Base-by-base conservation (phyloP, 306 rosid genomes). In the Sicyos baderoa region DNA sequence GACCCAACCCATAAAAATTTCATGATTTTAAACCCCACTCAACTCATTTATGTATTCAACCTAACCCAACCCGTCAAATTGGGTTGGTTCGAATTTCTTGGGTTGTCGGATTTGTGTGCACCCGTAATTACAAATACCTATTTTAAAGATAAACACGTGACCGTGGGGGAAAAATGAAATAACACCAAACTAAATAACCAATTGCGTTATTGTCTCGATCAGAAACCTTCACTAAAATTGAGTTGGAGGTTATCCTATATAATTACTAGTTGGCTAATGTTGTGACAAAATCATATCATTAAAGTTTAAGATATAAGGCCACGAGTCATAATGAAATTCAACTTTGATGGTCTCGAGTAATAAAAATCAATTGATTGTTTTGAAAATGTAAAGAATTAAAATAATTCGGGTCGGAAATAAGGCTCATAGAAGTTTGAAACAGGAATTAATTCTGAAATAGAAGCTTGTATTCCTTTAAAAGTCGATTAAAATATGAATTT, bases 251-350 rank as follows among this genome's bases (percentile, higher is more conserved):
- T 32, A 18, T 32, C 11, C n/a, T n/a, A 8, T 35, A 60, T 60
- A 9, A 60, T 60, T 60, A 60, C 7, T 32, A 60, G 67, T 60
- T 7, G 23, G 67, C 48, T 60, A 29, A 60, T 60, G 22, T n/a
- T 60, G 67, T 60, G 67, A 60, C 67, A 60, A 60, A 60, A 60
- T 60, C 48, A 60, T 60, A 35, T 60, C 48, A n/a, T 6, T 16
- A 16, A 60, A 32, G 48, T 32, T 32, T 1, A 32, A 16, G 45
- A 8, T 60, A 8, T 60, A 3, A 3, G 23, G 4, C 48, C 15
- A 35, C 15, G 48, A 60, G 67, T 60, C 23, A 60, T 60, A n/a
- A 60, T 60, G 47, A 60, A 22, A 60, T 60, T 58, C 64, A 58
- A 58, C 64, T 58, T 58, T 60, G 48, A 16, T 32, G 48, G 67